These are phyloP conservation scores for Yamadazyma sp. DNA, from an alignment of 1,139 yeast species.

Conservation along the genomic window DNA sequence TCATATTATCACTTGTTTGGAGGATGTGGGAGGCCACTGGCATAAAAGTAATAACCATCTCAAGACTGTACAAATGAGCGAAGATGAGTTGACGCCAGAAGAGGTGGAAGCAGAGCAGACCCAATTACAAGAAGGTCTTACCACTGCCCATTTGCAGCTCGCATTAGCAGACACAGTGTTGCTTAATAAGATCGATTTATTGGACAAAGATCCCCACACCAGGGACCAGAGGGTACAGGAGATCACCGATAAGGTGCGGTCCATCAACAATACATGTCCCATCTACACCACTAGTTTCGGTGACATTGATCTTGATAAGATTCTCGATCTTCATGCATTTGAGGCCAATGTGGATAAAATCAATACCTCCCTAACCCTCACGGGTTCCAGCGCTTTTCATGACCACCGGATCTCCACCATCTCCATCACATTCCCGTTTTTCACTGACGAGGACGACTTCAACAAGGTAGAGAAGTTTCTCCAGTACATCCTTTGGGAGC, in stretches of 20 bases:
- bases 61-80: slow-evolving; percentile 20
- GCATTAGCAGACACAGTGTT: slow-evolving; percentile 85
- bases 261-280: slow-evolving; percentile 71
- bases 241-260: slow-evolving; percentile 39
- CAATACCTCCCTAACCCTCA: slow-evolving; percentile 20
- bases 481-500: slow-evolving; percentile 72
- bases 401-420: slow-evolving; percentile 64
- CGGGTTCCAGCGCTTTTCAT: slow-evolving; percentile 28
- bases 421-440: slow-evolving; percentile 51
- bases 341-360: slow-evolving; percentile 45
- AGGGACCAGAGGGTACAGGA: slow-evolving; percentile 20
- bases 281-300: slow-evolving; percentile 71
- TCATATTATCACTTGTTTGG: slow-evolving; percentile 64
- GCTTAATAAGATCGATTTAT: slow-evolving; percentile 71
- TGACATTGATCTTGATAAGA: slow-evolving; percentile 55
- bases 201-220: slow-evolving; percentile 19
- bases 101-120: slow-evolving; percentile 36
- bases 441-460: slow-evolving; percentile 32
- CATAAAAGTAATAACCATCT: slow-evolving; percentile 45
- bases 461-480: slow-evolving; percentile 55
- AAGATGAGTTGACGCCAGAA: slow-evolving; percentile 25
- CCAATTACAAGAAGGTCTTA: slow-evolving; percentile 48
- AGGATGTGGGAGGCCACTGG: slow-evolving; percentile 64
- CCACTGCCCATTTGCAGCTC: slow-evolving; percentile 87
- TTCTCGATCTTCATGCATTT: slow-evolving; percentile 81